Evolutionary conservation across 768 basidiomycete genomes (phyloP), one percentile per base, ranked within the genome.

Genomic region (Leccinellum albellum): DNA sequence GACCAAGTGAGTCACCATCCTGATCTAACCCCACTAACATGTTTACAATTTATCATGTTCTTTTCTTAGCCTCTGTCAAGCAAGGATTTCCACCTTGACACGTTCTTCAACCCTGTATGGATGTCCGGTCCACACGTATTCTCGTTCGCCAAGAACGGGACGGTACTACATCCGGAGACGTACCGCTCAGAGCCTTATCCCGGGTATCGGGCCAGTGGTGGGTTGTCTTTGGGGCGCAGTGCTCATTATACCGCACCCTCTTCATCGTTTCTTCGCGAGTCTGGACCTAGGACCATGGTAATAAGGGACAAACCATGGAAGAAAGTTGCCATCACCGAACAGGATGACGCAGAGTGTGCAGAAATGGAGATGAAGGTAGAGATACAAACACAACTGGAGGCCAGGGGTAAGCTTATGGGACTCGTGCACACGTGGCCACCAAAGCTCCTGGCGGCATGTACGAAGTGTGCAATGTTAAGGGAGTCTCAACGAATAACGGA

Each of bases 71-170:
- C 42, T 21, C 14, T n/a, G 31, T n/a, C 35, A 3, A 29, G 20
- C 15, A 53, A 24, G 26, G 71, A 87, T 81, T 70, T 86, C 76
- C 65, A 81, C 78, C 50, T 77, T 70, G 62, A 86, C 77, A 32
- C 76, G 70, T 56, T 82, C 76, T 54, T 77, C 71, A 56, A 76
- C 61, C 42, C 64, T 58, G 33, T 77, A 70, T 44, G 82, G 79
- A 70, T 59, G 60, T 55, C 61, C 2, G 62, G 67, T 42, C 61
- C 64, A 35, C 35, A 62, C 6, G 66, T 68, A 6, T 68, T 70
- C 46, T 55, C 60, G 7, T 67, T 66, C 6, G 45, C 63, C 29
- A 35, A 62, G 35, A 58, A 65, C 13, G 69, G 58, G 15, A 64
- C 47, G 51, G 32, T 72, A 42, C 48, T 61, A 9, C 44, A 29